These are phyloP conservation scores for Euphrasia confusa DNA, from an alignment of 257 asterid genomes.

Conservation along the genomic window DNA sequence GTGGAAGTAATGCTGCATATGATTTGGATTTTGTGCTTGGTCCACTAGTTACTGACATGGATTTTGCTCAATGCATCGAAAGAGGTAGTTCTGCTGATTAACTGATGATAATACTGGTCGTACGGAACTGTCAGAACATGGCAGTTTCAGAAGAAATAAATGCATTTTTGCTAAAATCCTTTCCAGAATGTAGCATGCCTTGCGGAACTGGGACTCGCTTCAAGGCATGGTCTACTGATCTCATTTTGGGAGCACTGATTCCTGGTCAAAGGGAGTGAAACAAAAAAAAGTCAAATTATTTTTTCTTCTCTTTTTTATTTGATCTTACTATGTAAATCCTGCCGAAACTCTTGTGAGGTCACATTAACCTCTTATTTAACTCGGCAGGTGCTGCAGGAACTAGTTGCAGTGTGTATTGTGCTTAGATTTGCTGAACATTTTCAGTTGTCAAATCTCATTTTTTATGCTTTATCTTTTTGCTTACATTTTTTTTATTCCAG, in stretches of 20 bases:
- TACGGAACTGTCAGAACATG: slow-evolving; percentile 39
- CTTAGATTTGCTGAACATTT: not conserved
- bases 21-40: slow-evolving; percentile 14
- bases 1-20: slow-evolving; percentile 20
- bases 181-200: slow-evolving; percentile 24
- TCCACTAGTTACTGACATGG: slow-evolving; percentile 22
- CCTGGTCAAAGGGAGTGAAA: too few species aligned
- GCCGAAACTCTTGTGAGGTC: slow-evolving; percentile 23
- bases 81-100: slow-evolving; percentile 40
- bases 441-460: slow-evolving; percentile 30
- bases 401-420: slow-evolving; percentile 34
- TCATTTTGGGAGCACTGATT: too few species aligned
- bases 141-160: slow-evolving; percentile 34
- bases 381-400: slow-evolving; percentile 27
- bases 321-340: slow-evolving; percentile 27
- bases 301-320: slow-evolving; percentile 22
- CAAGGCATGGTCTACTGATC: slow-evolving; percentile 32
- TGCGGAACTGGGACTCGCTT: slow-evolving; percentile 15
- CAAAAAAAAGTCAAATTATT: too few species aligned
- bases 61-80: slow-evolving; percentile 27
- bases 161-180: slow-evolving; percentile 32
- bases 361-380: not conserved
- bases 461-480: slow-evolving; percentile 28
- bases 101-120: slow-evolving; percentile 44
- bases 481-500: slow-evolving; percentile 43